Conservation (phyloP, 129 eudicot genomes). For the Pseudognaphalium luteoalbum region DNA sequence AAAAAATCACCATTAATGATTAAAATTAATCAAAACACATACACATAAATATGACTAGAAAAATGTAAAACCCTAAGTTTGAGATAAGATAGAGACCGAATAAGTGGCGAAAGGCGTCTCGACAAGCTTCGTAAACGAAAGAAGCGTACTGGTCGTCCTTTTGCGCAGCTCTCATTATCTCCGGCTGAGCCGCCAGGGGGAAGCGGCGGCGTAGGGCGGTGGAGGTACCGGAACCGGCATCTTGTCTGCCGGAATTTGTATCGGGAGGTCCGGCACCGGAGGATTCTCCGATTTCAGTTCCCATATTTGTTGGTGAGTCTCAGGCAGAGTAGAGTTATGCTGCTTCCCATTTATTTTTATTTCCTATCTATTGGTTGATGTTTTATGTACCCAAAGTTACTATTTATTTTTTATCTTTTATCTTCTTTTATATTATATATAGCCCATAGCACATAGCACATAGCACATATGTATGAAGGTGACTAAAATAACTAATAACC, state of each 20-base stretch:
- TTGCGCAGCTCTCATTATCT: constrained; percentile 97
- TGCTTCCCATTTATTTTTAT: not conserved
- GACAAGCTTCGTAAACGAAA: constrained; percentile 92
- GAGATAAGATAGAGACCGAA: constrained; percentile 56
- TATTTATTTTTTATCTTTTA: too few relatives aligned
- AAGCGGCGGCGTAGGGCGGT: constrained; percentile 48
- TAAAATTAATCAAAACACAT: constrained; percentile 4
- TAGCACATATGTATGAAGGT: too few relatives aligned
- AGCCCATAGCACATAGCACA: too few relatives aligned
- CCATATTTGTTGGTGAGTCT: constrained; percentile 23
- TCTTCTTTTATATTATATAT: too few relatives aligned
- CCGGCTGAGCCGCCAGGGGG: constrained; percentile 93
- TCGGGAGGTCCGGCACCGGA: constrained; percentile 35
- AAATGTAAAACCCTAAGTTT: constrained; percentile 16
- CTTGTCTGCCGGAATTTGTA: constrained; percentile 24
- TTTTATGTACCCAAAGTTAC: not conserved
- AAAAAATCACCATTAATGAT: not conserved
- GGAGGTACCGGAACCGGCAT: constrained; percentile 39
- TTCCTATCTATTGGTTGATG: not conserved
- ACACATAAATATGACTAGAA: not conserved
- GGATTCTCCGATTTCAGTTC: constrained; percentile 46
- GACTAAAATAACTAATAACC: too few relatives aligned
- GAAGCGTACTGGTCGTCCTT: constrained; percentile 98
- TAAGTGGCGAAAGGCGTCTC: constrained; percentile 96
- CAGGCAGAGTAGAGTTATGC: not conserved